Conservation (phyloP, 495 filamentous ascomycete genomes). For the Neurospora terricola region DNA sequence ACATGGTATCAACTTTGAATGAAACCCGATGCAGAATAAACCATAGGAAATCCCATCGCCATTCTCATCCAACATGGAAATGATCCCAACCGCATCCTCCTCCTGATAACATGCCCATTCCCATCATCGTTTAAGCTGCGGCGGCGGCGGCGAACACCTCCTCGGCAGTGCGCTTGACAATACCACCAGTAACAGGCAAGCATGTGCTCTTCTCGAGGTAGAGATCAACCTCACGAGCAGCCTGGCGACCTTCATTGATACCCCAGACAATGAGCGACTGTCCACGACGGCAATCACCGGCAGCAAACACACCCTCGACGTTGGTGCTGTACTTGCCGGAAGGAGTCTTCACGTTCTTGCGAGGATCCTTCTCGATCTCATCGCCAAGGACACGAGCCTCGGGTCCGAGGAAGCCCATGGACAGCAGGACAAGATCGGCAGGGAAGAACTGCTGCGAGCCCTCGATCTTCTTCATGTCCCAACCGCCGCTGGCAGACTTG, state of each 20-base stretch:
- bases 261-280: conserved; percentile 99
- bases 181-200: conserved; percentile 89
- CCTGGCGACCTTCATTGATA: conserved; percentile 96
- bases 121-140: neutral
- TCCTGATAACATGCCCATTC: neutral
- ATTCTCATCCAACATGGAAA: neutral
- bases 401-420: conserved; percentile 97
- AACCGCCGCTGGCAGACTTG: conserved; percentile 77
- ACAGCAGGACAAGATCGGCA: conserved; percentile 89
- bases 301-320: conserved; percentile 82
- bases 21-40: neutral
- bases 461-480: conserved; percentile 99
- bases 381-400: conserved; percentile 83
- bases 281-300: conserved; percentile 91
- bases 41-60: neutral
- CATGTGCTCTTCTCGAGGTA: conserved; percentile 74
- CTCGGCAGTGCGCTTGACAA: conserved; percentile 72
- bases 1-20: neutral
- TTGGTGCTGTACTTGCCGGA: conserved; percentile 86
- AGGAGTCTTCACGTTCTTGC: conserved; percentile 97
- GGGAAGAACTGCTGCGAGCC: conserved; percentile 96
- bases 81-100: neutral
- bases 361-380: conserved; percentile 79
- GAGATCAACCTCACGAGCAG: conserved; percentile 86
- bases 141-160: conserved; percentile 43